Evolutionary conservation across 1,284 basidiomycete species (phyloP).

Genomic region (Wallemia hederae): DNA sequence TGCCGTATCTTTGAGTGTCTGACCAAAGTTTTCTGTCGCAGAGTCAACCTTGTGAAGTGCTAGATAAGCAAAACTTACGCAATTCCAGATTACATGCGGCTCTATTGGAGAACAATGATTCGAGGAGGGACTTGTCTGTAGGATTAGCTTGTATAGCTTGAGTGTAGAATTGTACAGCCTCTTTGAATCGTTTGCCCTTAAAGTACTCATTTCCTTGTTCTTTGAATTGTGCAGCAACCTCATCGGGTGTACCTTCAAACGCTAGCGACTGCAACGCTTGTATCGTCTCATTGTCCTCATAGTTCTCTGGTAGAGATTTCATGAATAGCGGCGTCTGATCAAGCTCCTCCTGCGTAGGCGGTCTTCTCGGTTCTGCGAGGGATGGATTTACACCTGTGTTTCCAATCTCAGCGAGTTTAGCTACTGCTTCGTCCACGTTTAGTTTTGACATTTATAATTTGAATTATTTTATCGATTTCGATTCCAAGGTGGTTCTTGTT

Average conservation of each 20-base stretch:
- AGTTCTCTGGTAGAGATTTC: constrained; percentile 44
- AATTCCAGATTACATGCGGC: constrained; percentile 78
- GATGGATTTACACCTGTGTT: neutral
- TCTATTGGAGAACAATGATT: constrained; percentile 56
- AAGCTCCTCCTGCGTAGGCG: neutral
- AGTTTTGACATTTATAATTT: neutral
- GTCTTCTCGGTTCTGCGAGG: neutral
- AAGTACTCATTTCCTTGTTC: constrained; percentile 86
- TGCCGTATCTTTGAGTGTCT: constrained; percentile 54
- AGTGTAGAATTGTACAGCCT: constrained; percentile 67
- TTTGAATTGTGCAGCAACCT: constrained; percentile 74
- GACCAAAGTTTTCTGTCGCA: constrained; percentile 47
- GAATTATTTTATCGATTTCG: no score
- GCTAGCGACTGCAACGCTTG: constrained; percentile 60
- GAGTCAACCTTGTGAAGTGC: constrained; percentile 4
- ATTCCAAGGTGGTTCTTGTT: no score
- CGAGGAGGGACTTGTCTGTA: constrained; percentile 28
- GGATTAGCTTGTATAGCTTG: constrained; percentile 65
- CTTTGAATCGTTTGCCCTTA: constrained; percentile 51
- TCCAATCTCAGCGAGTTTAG: neutral
- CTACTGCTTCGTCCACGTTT: neutral
- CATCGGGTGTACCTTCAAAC: constrained; percentile 73
- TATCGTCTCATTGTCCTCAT: constrained; percentile 33
- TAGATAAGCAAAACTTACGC: constrained; percentile 21
- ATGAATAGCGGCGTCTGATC: constrained; percentile 51